Conservation (phyloP, 73 alveolate species). For the Stentor roeselii region DNA sequence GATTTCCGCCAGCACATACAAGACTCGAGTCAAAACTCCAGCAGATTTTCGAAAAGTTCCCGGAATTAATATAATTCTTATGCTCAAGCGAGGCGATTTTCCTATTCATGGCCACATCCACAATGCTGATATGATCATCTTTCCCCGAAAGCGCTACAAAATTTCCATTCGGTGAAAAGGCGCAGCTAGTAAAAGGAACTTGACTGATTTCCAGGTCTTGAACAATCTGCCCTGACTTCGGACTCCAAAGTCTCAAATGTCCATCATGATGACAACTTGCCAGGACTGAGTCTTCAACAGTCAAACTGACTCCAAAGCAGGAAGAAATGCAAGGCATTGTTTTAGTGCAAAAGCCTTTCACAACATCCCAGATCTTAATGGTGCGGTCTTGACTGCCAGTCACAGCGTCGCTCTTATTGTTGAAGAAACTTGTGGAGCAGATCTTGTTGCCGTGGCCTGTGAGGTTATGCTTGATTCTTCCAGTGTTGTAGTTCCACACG, state of each 20-base stretch:
- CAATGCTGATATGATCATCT: neutral
- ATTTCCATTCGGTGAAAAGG: neutral
- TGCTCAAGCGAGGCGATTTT: neutral
- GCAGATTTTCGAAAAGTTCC: conserved; percentile 23
- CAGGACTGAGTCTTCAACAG: conserved; percentile 36
- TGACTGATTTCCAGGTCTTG: neutral
- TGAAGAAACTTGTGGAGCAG: conserved; percentile 57
- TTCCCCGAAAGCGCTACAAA: neutral
- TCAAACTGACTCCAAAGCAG: conserved; percentile 41
- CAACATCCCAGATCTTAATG: conserved; percentile 74
- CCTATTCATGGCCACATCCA: neutral
- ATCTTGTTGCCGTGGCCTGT: conserved; percentile 83
- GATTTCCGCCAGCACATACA: conserved; percentile 14
- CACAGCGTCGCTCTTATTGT: conserved; percentile 52
- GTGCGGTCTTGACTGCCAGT: conserved; percentile 83
- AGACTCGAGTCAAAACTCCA: conserved; percentile 2
- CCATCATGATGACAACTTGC: conserved; percentile 63
- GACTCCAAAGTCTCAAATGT: conserved; percentile 26
- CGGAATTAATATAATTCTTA: neutral
- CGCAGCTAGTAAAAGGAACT: neutral
- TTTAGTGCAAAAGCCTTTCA: conserved; percentile 46
- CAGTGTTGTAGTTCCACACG: conserved; percentile 71
- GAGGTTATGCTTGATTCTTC: conserved; percentile 63
- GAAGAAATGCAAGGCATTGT: conserved; percentile 52
- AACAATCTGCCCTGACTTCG: neutral